Conservation (phyloP, 1,284 basidiomycete species). For the Coniferiporia weirii region DNA sequence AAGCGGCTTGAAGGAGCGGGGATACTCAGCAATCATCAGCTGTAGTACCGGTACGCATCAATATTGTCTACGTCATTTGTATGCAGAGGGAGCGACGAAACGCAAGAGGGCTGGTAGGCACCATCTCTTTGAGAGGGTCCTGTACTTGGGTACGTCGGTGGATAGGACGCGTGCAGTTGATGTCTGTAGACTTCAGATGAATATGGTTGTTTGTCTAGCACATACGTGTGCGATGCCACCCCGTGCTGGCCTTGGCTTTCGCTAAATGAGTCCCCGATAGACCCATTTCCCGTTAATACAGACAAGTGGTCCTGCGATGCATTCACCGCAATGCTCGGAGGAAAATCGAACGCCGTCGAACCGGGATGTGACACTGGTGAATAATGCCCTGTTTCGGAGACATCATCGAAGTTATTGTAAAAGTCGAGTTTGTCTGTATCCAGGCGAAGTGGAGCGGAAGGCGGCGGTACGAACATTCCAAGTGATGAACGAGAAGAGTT, state of each 20-base stretch:
- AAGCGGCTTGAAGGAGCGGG: neutral
- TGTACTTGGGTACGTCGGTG: too few relatives aligned
- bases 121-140: too few relatives aligned
- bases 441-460: neutral
- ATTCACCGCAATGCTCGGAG: neutral
- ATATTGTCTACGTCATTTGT: too few relatives aligned
- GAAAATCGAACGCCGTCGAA: slow-evolving; percentile 1
- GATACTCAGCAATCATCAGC: too few relatives aligned
- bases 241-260: neutral
- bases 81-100: too few relatives aligned
- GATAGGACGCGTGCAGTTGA: too few relatives aligned
- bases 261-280: neutral
- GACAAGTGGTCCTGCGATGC: neutral
- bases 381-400: slow-evolving; percentile 18
- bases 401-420: slow-evolving; percentile 7
- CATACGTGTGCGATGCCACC: neutral
- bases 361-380: slow-evolving; percentile 13
- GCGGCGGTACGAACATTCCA: neutral
- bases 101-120: too few relatives aligned
- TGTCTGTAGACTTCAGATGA: too few relatives aligned
- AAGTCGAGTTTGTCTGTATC: slow-evolving; percentile 16
- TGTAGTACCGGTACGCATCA: too few relatives aligned
- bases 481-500: slow-evolving; percentile 15
- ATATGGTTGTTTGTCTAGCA: too few relatives aligned
- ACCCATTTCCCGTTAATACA: neutral